phyloP scores from a whole-genome alignment of 306 rosid species.

The Cucumis hystrix region DNA sequence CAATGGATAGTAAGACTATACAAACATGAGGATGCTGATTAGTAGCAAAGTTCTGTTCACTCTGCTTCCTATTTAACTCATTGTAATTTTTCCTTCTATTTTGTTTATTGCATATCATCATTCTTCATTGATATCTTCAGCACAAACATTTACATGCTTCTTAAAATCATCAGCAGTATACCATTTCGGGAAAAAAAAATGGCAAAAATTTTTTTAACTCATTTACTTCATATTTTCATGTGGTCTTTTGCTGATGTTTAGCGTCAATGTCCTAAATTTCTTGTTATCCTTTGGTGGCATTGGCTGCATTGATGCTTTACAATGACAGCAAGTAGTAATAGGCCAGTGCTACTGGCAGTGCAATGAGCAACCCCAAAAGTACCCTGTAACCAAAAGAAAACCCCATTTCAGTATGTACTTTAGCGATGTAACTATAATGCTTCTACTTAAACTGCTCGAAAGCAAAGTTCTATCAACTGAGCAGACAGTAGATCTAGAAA shows the following conservation, averaged over 20 bases:
- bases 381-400: conserved; percentile 49
- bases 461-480: neutral
- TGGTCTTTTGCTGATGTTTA: conserved; percentile 2
- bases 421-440: neutral
- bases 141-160: neutral
- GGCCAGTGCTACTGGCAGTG: conserved; percentile 68
- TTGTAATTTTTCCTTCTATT: neutral
- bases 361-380: conserved; percentile 73
- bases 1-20: neutral
- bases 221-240: neutral
- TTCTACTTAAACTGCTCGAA: neutral
- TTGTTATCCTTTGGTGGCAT: neutral
- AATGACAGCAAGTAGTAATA: conserved; percentile 64
- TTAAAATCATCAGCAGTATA: neutral
- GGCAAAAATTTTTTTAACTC: neutral
- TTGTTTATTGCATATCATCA: neutral
- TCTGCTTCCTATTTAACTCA: neutral
- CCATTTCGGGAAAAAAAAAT: conserved; percentile 1
- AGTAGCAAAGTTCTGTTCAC: neutral
- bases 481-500: too few species aligned
- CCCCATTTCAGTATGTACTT: conserved; percentile 10
- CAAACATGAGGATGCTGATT: neutral
- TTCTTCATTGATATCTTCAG: neutral
- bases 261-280: neutral
- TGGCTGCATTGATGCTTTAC: conserved; percentile 13